Percentiles rank a stretch among this genome's conserved stretches.
phyloP scores from a whole-genome alignment of 768 basidiomycete species.

The Tulasnella calospora region DNA sequence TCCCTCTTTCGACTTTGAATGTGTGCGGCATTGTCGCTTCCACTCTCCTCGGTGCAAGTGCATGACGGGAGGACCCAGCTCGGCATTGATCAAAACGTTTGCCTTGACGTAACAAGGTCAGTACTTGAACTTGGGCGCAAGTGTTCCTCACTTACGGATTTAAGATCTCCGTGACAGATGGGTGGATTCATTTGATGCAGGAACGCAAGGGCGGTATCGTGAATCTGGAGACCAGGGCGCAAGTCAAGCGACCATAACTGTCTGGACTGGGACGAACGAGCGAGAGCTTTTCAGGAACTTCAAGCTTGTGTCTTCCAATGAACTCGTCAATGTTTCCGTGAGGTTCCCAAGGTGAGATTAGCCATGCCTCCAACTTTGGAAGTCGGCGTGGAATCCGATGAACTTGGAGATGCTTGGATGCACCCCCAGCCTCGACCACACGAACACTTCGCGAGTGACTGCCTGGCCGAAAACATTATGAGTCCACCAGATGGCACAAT shows the following conservation, averaged over 20 bases:
- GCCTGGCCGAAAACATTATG: background rate
- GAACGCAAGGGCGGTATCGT: background rate
- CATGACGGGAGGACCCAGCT: no score
- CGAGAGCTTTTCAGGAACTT: background rate
- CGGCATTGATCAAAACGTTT: background rate
- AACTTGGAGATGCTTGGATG: background rate
- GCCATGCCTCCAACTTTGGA: background rate
- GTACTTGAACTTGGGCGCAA: fast-evolving
- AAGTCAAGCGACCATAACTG: no score
- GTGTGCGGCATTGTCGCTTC: no score
- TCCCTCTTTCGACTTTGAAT: no score
- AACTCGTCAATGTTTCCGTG: background rate
- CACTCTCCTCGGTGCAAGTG: no score
- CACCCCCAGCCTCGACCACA: background rate
- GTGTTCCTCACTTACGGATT: background rate
- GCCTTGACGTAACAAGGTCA: background rate
- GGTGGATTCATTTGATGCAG: background rate
- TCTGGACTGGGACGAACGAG: background rate
- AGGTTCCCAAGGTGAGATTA: background rate
- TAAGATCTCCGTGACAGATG: background rate
- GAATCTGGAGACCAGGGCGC: background rate
- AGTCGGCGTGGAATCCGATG: background rate
- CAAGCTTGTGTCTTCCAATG: background rate
- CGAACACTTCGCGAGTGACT: background rate
- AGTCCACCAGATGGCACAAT: background rate